These are phyloP conservation scores for Thozetella sp. DNA, from an alignment of 495 filamentous ascomycete species.

Conservation along the genomic window DNA sequence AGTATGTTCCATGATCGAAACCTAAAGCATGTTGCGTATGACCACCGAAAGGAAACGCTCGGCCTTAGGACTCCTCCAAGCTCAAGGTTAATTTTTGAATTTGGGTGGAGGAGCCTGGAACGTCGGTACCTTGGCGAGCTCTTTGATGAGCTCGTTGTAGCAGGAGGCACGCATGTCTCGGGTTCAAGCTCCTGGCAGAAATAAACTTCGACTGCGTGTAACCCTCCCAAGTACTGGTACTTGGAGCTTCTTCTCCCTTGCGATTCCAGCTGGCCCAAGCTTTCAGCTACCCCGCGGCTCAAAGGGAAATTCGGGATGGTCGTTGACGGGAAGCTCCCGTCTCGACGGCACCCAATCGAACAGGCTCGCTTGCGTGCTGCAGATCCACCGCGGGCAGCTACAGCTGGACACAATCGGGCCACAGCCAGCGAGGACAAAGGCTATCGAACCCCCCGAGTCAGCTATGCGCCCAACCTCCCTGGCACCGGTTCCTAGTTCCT, in stretches of 20 bases:
- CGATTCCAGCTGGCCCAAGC: conserved; percentile 3
- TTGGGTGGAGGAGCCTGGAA: too few relatives aligned
- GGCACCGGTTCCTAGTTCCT: too few relatives aligned
- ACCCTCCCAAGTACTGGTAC: background rate
- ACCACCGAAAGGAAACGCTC: too few relatives aligned
- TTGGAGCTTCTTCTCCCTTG: conserved; percentile 5
- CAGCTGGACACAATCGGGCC: background rate
- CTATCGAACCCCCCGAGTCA: background rate
- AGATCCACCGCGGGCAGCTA: background rate
- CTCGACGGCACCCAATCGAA: conserved; percentile 20
- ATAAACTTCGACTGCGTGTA: background rate
- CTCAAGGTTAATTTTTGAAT: too few relatives aligned
- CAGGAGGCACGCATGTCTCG: background rate
- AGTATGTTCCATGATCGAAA: too few relatives aligned
- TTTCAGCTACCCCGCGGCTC: background rate
- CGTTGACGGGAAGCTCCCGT: conserved; percentile 12
- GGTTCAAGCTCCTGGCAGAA: background rate
- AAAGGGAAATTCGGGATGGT: background rate
- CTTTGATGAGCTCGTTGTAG: too few relatives aligned
- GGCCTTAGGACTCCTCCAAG: too few relatives aligned
- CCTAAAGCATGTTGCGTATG: too few relatives aligned
- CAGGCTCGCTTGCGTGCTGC: conserved; percentile 12
- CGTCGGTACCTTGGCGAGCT: too few relatives aligned
- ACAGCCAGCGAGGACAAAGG: background rate
- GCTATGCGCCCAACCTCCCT: background rate